Conservation (phyloP, 805 yeast genomes). For the Saturnispora besseyi region DNA sequence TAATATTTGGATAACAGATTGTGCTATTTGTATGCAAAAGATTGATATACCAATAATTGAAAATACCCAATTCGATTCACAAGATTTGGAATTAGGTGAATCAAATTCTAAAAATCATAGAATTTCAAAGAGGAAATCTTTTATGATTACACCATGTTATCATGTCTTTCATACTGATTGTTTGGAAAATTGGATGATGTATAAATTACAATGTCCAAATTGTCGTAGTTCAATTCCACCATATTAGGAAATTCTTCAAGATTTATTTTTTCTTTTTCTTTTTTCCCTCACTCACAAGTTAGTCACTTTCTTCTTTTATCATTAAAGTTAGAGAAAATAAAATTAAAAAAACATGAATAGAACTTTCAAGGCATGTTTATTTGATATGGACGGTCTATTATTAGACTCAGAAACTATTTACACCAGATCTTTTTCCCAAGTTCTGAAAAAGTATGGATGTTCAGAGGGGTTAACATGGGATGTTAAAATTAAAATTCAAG, state of each 20-base stretch:
- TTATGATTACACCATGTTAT: constrained; percentile 85
- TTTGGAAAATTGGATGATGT: constrained; percentile 87
- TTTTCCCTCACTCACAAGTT: not conserved
- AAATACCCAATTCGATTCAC: constrained; percentile 8
- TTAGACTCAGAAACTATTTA: constrained; percentile 89
- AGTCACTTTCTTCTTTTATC: not conserved
- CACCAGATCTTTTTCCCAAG: constrained; percentile 64
- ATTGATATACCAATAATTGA: constrained; percentile 47
- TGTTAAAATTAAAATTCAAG: constrained; percentile 78
- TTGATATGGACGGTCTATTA: constrained; percentile 91
- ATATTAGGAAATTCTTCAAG: constrained; percentile 7
- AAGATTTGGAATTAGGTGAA: constrained; percentile 3
- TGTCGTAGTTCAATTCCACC: constrained; percentile 86
- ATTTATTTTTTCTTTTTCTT: not conserved
- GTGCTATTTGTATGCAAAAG: constrained; percentile 85
- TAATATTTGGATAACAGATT: constrained; percentile 50
- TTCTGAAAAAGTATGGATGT: constrained; percentile 48
- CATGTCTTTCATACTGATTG: constrained; percentile 90
- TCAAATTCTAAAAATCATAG: constrained; percentile 4
- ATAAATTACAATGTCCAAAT: constrained; percentile 88
- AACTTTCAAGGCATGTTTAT: constrained; percentile 24
- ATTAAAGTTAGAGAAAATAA: not conserved
- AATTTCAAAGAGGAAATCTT: constrained; percentile 33
- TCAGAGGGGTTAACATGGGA: constrained; percentile 81
- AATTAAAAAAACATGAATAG: constrained; percentile 3